These are phyloP conservation scores for Pythium diclinum DNA, from an alignment of 352 stramenopile species.

Conservation along the genomic window DNA sequence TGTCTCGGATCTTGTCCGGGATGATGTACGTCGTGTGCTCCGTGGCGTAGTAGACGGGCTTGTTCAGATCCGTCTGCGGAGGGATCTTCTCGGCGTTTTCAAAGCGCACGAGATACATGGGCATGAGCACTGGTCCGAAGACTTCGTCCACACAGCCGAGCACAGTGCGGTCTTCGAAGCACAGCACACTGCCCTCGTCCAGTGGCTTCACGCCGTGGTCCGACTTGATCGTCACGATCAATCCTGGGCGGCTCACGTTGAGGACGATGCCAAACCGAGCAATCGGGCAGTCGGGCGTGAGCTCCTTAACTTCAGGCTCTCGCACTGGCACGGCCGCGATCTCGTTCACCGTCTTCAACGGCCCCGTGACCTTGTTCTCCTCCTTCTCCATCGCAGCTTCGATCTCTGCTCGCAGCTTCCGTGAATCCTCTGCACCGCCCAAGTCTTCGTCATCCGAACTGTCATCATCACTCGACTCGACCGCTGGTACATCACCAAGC, in stretches of 20 bases:
- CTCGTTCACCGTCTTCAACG: conserved; percentile 68
- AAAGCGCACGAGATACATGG: conserved; percentile 86
- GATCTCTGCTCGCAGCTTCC: conserved; percentile 65
- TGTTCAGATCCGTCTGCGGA: conserved; percentile 34
- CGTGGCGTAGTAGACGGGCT: conserved; percentile 63
- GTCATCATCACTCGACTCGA: conserved; percentile 17
- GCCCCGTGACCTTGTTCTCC: conserved; percentile 43
- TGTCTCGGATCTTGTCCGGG: conserved; percentile 71
- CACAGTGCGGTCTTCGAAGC: conserved; percentile 70
- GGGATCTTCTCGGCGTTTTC: conserved; percentile 68
- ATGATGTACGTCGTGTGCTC: conserved; percentile 82
- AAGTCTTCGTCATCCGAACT: conserved; percentile 29
- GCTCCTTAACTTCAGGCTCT: conserved; percentile 56
- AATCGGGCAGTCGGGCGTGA: conserved; percentile 71
- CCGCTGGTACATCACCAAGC: neutral
- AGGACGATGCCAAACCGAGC: conserved; percentile 61
- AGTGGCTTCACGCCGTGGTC: conserved; percentile 52
- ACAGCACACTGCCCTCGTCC: conserved; percentile 81
- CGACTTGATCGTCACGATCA: conserved; percentile 84
- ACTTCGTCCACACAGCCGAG: conserved; percentile 82
- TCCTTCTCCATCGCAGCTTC: conserved; percentile 76
- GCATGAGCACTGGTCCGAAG: conserved; percentile 82
- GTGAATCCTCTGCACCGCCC: conserved; percentile 28
- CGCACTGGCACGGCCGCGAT: conserved; percentile 50
- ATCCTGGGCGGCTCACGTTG: conserved; percentile 51